Evolutionary conservation across 2,329 filamentous ascomycete species (phyloP).

Genomic region (Colletotrichum spinosum): DNA sequence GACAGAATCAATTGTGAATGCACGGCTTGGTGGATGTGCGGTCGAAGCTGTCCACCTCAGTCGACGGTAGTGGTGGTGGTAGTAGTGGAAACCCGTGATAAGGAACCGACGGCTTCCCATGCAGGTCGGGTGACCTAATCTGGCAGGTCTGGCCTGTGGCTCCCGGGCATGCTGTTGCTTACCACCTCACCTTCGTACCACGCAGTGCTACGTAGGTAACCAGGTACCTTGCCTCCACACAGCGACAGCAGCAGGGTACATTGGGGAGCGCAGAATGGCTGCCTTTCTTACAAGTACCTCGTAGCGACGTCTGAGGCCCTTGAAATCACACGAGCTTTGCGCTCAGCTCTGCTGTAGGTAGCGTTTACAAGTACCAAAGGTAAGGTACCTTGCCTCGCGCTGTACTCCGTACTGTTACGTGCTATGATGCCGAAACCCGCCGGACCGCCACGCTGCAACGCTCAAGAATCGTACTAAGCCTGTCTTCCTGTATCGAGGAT

Average conservation of each 20-base stretch:
- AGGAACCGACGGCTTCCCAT: conserved; percentile 22
- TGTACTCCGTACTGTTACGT: not conserved
- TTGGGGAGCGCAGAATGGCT: no score
- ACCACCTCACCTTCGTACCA: not conserved
- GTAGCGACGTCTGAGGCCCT: no score
- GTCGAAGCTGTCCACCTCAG: conserved; percentile 25
- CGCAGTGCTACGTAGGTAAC: not conserved
- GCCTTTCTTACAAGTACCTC: no score
- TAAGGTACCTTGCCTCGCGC: no score
- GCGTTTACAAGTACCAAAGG: no score
- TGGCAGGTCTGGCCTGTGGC: conserved; percentile 37
- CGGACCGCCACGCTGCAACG: not conserved
- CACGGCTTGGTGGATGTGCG: conserved; percentile 31
- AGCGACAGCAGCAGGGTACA: no score
- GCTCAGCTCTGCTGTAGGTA: no score
- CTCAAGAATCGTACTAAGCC: no score
- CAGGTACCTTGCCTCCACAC: not conserved
- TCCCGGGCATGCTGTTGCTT: not conserved
- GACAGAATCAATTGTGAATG: conserved; percentile 37
- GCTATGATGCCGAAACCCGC: conserved; percentile 29
- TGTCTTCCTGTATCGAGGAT: conserved; percentile 2
- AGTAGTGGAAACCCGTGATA: conserved; percentile 37
- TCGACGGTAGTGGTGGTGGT: conserved; percentile 1
- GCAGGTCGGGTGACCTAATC: conserved; percentile 38
- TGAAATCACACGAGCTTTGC: no score